Evolutionary conservation across 2,329 filamentous ascomycete genomes (phyloP), one percentile per base, ranked within the genome.

Genomic region (Cladosporium austrohemisphaericum): DNA sequence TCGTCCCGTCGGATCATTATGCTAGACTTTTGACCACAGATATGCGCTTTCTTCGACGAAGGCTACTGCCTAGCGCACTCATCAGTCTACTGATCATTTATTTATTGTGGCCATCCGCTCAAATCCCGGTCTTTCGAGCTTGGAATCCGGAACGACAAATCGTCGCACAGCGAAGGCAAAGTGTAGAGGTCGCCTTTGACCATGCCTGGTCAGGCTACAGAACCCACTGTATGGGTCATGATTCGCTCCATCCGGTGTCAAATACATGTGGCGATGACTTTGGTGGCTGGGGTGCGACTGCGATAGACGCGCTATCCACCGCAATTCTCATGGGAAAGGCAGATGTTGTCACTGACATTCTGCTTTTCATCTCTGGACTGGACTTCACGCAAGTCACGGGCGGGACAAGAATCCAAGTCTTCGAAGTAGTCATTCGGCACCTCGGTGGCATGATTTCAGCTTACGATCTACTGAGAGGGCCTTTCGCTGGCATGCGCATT

Each of bases 171-270:
- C n/a, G 28, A 8, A 28, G 20, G 13, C 9, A 32, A 18, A 1
- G 25, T 25, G 20, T 38, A 14, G 22, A 4, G 1, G 13, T 11
- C 18, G 57, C 58, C 8, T 68, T 66, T 31, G 53, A 59, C 18
- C 61, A 65, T 47, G 61, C 65, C 14, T 68, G 64, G 65, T 47
- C 62, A 49, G 65, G 65, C 8, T 68, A 67, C 50, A 58, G 57
- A 10, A 57, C 52, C 13, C 55, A 66, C 38, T 65, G 64, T 25
- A 65, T 66, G 35, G 60, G 64, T 3, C 56, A 64, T 37, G 66
- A 68, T 45, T 59, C 61, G 9, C 52, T 66, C 3, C 57, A 57
- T 26, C 60, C 55, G 8, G 60, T 62, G 8, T 58, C 33, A 36
- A 61, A 61, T 20, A 55, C 55, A 4, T 61, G 56, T 32, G 59